A percentile compares a stretch with the other conserved stretches of the same genome.
Evolutionary conservation across 768 basidiomycete species (phyloP).

Genomic region (Antrodiella citrinella): DNA sequence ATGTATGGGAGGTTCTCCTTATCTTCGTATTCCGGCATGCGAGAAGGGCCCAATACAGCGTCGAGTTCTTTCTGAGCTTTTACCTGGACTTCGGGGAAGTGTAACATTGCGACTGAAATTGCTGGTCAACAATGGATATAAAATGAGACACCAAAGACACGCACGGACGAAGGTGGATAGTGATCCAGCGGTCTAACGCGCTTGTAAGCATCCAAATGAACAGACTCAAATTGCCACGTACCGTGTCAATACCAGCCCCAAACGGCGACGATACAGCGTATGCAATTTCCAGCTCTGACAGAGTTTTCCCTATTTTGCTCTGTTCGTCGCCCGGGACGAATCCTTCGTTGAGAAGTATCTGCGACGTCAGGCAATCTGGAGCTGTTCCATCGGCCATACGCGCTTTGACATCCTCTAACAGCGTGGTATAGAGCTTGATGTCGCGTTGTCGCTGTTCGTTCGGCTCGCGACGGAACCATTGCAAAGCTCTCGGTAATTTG

Average conservation of each 20-base stretch:
- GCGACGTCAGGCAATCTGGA: constrained; percentile 32
- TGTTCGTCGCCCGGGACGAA: background rate
- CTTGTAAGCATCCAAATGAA: background rate
- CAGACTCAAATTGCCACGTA: constrained; percentile 11
- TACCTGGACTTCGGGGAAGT: constrained; percentile 8
- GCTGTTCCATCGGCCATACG: constrained; percentile 32
- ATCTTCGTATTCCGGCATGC: constrained; percentile 17
- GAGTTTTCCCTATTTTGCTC: constrained; percentile 28
- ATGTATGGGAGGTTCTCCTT: constrained; percentile 15
- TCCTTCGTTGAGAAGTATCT: constrained; percentile 26
- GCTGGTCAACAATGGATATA: constrained; percentile 6
- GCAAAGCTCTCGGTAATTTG: constrained; percentile 22
- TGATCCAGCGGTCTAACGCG: constrained; percentile 24
- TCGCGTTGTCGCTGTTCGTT: constrained; percentile 30
- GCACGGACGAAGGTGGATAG: constrained; percentile 26
- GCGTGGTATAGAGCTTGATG: constrained; percentile 29
- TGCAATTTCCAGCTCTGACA: constrained; percentile 31
- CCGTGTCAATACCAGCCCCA: constrained; percentile 39
- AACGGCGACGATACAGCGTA: constrained; percentile 38
- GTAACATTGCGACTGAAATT: constrained; percentile 18
- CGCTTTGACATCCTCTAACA: constrained; percentile 34
- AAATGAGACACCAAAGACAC: constrained; percentile 4
- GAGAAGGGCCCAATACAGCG: constrained; percentile 12
- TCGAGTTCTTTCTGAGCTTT: constrained; percentile 14
- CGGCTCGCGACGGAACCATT: constrained; percentile 37